A percentile compares a stretch with the other conserved stretches of the same genome.
Evolutionary conservation across 1,284 basidiomycete species (phyloP).

Genomic region (Sanghuangporus sanghuang): DNA sequence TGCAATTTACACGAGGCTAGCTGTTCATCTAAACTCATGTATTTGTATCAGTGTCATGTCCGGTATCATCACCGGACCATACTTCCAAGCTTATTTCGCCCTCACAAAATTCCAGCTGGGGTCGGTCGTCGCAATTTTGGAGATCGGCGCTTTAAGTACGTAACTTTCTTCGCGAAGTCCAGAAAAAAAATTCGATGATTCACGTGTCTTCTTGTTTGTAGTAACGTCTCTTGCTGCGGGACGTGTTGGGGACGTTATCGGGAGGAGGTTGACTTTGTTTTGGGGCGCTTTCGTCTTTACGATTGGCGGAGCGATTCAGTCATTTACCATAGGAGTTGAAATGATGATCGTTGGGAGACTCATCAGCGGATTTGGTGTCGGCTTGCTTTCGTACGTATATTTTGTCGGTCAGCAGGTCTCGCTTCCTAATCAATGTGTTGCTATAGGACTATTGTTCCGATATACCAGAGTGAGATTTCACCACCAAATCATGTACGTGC

Average conservation of each 20-base stretch:
- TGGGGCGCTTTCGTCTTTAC: conserved; percentile 86
- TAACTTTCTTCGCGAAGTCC: background rate
- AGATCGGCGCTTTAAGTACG: conserved; percentile 88
- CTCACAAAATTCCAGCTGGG: conserved; percentile 52
- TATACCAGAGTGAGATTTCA: conserved; percentile 96
- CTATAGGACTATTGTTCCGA: conserved; percentile 88
- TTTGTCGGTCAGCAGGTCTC: background rate
- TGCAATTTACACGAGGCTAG: conserved; percentile 17
- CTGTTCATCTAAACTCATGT: background rate
- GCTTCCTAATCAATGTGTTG: conserved; percentile 6
- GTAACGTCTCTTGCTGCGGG: conserved; percentile 91
- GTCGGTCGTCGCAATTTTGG: conserved; percentile 90
- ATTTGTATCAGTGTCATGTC: conserved; percentile 67
- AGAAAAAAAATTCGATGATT: conserved; percentile 10
- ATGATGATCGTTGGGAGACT: conserved; percentile 88
- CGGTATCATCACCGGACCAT: conserved; percentile 90
- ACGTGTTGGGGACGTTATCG: conserved; percentile 81
- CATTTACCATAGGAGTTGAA: conserved; percentile 79
- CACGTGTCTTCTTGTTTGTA: conserved; percentile 27
- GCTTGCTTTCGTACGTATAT: conserved; percentile 74
- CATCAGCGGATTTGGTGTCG: conserved; percentile 90
- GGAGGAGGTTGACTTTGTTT: conserved; percentile 84
- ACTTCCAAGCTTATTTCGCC: conserved; percentile 82
- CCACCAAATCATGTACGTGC: conserved; percentile 82
- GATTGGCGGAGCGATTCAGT: conserved; percentile 86